These are phyloP conservation scores for Dipsacomyces acuminosporus DNA, from an alignment of 371 early-diverging fungal genomes.

Conservation along the genomic window DNA sequence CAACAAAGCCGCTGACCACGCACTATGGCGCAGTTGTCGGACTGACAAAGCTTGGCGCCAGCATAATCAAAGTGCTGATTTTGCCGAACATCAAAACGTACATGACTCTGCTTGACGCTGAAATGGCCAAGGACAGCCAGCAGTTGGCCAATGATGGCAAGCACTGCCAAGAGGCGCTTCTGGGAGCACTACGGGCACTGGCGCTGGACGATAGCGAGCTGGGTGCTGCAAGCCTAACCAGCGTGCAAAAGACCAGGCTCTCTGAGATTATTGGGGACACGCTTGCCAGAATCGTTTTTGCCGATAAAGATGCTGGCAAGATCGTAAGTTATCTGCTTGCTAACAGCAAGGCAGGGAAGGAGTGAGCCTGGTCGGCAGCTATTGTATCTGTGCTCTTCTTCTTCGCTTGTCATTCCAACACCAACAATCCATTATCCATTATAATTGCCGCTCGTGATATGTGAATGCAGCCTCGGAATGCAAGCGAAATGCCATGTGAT, in stretches of 20 bases:
- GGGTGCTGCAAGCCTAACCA: constrained; percentile 7
- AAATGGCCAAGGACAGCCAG: constrained; percentile 35
- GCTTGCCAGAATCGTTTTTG: constrained; percentile 30
- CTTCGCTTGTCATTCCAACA: too few relatives aligned
- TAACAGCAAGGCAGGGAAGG: constrained; percentile 3
- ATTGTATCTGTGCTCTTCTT: too few relatives aligned
- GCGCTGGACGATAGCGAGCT: constrained; percentile 6
- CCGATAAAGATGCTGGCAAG: constrained; percentile 18
- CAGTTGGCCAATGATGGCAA: constrained; percentile 21
- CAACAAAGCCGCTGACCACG: constrained; percentile 70
- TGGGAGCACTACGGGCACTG: constrained; percentile 18
- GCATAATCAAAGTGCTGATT: constrained; percentile 68
- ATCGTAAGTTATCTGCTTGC: constrained; percentile 31
- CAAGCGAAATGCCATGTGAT: too few relatives aligned
- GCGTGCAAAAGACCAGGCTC: constrained; percentile 15
- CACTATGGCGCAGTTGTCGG: constrained; percentile 89
- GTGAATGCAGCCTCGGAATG: too few relatives aligned
- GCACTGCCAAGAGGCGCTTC: constrained; percentile 26
- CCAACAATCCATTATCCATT: too few relatives aligned
- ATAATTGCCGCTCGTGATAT: too few relatives aligned
- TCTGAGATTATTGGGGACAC: constrained; percentile 30
- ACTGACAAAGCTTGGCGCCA: constrained; percentile 68
- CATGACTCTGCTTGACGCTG: constrained; percentile 34
- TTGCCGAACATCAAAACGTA: constrained; percentile 63
- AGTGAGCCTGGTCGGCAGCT: too few relatives aligned